Conservation (phyloP, 116 monocot species). For the Phalaenopsis hybrid region DNA sequence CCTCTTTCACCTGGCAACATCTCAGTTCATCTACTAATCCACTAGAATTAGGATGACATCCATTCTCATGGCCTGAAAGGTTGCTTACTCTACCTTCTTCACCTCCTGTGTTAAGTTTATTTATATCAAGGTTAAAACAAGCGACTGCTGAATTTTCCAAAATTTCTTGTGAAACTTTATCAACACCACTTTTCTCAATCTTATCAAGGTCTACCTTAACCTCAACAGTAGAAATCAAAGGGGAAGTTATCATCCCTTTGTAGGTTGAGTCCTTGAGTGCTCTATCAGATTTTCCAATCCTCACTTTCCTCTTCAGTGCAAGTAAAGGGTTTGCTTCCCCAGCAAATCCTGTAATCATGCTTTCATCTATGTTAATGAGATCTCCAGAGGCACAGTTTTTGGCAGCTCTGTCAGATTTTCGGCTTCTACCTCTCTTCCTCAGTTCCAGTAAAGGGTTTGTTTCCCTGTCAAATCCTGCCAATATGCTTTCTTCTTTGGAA, state of each 20-base stretch:
- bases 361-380: conserved; percentile 7
- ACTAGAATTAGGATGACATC: conserved; percentile 8
- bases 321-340: conserved; percentile 18
- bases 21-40: neutral
- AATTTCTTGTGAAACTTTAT: conserved; percentile 9
- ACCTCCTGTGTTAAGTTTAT: neutral
- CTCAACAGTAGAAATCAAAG: conserved; percentile 8
- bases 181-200: conserved; percentile 7
- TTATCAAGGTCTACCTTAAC: conserved; percentile 12
- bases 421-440: conserved; percentile 14
- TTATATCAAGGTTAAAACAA: neutral
- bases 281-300: conserved; percentile 1
- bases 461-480: conserved; percentile 7
- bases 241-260: neutral
- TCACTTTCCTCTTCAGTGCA: conserved; percentile 9
- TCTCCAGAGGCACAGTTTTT: neutral
- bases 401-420: neutral
- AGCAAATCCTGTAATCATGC: neutral
- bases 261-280: neutral
- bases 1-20: conserved; percentile 12
- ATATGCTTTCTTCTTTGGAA: conserved; percentile 11
- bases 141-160: conserved; percentile 4
- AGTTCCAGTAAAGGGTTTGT: neutral
- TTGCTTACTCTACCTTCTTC: neutral
- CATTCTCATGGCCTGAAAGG: neutral